Evolutionary conservation across 2,329 filamentous ascomycete species (phyloP).

Genomic region (Penicillium sp.): DNA sequence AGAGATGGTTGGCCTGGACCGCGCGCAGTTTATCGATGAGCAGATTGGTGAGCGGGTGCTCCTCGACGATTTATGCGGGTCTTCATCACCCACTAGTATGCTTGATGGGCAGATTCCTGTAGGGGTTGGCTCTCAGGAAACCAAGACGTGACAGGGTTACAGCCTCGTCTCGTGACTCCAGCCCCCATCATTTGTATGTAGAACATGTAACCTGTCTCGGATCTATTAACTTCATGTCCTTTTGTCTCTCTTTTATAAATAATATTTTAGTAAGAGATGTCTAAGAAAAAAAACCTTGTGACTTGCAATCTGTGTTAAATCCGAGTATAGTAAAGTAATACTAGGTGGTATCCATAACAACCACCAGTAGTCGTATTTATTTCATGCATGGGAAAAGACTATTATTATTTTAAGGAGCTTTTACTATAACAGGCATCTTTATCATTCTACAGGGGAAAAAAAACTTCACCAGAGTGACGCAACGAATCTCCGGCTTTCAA

Average conservation of each 20-base stretch:
- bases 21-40: constrained; percentile 57
- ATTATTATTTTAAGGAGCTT: no score
- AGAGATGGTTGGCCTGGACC: constrained; percentile 55
- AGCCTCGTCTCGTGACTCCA: background rate
- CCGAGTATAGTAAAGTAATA: background rate
- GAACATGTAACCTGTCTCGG: constrained; percentile 1
- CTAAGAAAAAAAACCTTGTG: background rate
- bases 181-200: background rate
- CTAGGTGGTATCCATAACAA: background rate
- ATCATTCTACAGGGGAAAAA: no score
- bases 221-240: background rate
- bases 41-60: constrained; percentile 55
- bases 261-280: background rate
- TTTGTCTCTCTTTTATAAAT: background rate
- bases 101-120: constrained; percentile 4
- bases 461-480: background rate
- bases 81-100: constrained; percentile 13
- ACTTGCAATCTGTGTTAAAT: background rate
- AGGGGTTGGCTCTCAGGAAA: background rate
- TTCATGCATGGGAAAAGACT: no score
- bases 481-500: constrained; percentile 1
- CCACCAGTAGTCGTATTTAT: no score
- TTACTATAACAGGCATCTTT: no score
- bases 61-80: constrained; percentile 21
- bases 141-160: background rate